phyloP scores from a whole-genome alignment of 768 basidiomycete species.

The Piloderma croceum region DNA sequence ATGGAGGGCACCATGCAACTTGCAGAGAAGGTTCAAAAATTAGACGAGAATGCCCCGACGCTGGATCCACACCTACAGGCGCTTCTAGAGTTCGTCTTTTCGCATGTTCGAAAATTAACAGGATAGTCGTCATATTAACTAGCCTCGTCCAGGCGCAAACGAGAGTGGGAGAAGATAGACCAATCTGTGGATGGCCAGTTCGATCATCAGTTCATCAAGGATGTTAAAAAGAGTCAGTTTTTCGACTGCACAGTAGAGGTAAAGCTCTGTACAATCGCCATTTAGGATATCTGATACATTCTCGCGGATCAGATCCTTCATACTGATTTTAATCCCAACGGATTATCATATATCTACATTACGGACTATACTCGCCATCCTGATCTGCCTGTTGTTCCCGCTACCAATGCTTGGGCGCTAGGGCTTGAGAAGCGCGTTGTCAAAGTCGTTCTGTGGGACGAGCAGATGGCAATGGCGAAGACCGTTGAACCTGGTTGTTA shows the following conservation, averaged over 20 bases:
- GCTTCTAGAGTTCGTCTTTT: conserved; percentile 44
- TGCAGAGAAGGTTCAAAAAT: conserved; percentile 34
- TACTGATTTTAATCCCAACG: too few relatives aligned
- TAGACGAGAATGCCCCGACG: conserved; percentile 37
- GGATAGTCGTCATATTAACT: too few relatives aligned
- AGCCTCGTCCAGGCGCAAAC: conserved; percentile 58
- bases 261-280: conserved; percentile 5
- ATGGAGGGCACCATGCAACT: conserved; percentile 51
- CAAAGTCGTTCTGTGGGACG: conserved; percentile 46
- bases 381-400: conserved; percentile 29
- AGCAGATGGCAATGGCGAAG: conserved; percentile 37
- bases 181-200: too few relatives aligned
- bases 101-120: background rate
- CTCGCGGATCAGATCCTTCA: conserved; percentile 1
- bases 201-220: conserved; percentile 42
- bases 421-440: conserved; percentile 47
- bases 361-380: conserved; percentile 61
- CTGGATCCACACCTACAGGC: conserved; percentile 35
- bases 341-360: conserved; percentile 42
- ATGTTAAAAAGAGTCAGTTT: conserved; percentile 37
- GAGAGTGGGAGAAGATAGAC: conserved; percentile 31
- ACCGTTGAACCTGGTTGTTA: conserved; percentile 35
- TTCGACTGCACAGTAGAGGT: conserved; percentile 61
- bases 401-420: conserved; percentile 33
- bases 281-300: background rate